phyloP scores from a whole-genome alignment of 2,329 filamentous ascomycete species.

The Fusarium agapanthi region DNA sequence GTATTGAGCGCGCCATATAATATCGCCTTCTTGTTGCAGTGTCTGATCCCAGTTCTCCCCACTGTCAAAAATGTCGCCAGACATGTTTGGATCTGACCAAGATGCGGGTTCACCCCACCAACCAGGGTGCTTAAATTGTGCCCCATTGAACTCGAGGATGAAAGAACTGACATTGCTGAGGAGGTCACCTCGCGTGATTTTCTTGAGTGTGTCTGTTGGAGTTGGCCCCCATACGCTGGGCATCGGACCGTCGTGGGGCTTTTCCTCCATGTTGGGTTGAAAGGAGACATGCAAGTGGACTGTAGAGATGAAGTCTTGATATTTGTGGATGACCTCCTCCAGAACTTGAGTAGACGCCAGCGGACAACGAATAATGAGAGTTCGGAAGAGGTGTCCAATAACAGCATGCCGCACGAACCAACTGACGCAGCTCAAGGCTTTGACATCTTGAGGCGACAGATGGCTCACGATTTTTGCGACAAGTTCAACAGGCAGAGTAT shows the following conservation, averaged over 20 bases:
- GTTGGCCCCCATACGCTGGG: not conserved
- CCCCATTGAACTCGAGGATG: not conserved
- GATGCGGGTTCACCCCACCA: not conserved
- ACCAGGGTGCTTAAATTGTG: not conserved
- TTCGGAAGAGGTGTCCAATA: not conserved
- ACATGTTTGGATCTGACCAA: not conserved
- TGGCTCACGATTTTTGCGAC: not conserved
- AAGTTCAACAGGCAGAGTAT: not conserved
- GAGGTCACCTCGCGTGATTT: not conserved
- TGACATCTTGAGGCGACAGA: not conserved
- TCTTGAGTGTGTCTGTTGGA: not conserved
- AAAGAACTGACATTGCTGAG: not conserved
- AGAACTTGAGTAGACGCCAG: not conserved
- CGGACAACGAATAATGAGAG: not conserved
- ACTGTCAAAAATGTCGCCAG: fast-evolving
- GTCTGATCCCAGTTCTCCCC: not conserved
- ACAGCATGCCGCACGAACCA: not conserved
- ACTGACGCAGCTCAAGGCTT: not conserved
- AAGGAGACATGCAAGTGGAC: not conserved
- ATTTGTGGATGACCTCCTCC: not conserved
- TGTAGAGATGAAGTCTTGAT: not conserved
- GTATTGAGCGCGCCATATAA: not conserved
- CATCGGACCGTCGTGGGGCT: not conserved
- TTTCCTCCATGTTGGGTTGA: not conserved
- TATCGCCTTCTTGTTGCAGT: not conserved